These are phyloP conservation scores for Cucumis cinereus DNA, from an alignment of 306 rosid genomes.

Conservation along the genomic window DNA sequence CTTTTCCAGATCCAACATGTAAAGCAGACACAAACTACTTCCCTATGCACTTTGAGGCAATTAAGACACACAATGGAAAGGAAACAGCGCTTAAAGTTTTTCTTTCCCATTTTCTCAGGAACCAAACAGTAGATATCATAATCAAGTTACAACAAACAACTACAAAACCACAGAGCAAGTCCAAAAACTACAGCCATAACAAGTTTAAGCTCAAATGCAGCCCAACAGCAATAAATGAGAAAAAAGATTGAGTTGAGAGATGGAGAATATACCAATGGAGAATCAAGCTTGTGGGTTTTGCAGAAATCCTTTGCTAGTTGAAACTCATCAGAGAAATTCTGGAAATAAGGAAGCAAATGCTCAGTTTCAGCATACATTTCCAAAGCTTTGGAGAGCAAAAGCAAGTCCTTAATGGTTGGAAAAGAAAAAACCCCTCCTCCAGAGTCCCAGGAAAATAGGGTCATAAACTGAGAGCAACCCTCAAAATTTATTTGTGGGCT, in stretches of 20 bases:
- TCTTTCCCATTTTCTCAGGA: background rate
- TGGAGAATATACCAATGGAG: slow-evolving; percentile 33
- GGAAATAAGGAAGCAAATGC: slow-evolving; percentile 53
- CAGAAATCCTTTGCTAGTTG: slow-evolving; percentile 73
- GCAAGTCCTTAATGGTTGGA: background rate
- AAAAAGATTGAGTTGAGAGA: background rate
- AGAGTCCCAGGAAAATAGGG: background rate
- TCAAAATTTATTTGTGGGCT: background rate
- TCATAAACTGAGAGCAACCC: background rate
- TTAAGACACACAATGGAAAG: background rate
- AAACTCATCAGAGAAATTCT: slow-evolving; percentile 55
- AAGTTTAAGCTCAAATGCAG: background rate
- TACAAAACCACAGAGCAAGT: background rate
- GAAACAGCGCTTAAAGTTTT: background rate
- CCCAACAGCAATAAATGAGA: background rate
- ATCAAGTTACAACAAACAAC: background rate
- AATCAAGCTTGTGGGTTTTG: slow-evolving; percentile 48
- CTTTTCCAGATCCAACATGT: slow-evolving; percentile 48
- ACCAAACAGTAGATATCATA: background rate
- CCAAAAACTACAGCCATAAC: background rate
- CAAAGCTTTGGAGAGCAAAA: slow-evolving; percentile 1
- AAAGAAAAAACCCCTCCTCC: background rate
- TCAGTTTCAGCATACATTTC: slow-evolving; percentile 82
- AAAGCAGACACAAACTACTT: slow-evolving; percentile 41
- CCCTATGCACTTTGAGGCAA: slow-evolving; percentile 4